Conservation (phyloP, 2,329 filamentous ascomycete genomes). For the Acrodontium crateriforme region DNA sequence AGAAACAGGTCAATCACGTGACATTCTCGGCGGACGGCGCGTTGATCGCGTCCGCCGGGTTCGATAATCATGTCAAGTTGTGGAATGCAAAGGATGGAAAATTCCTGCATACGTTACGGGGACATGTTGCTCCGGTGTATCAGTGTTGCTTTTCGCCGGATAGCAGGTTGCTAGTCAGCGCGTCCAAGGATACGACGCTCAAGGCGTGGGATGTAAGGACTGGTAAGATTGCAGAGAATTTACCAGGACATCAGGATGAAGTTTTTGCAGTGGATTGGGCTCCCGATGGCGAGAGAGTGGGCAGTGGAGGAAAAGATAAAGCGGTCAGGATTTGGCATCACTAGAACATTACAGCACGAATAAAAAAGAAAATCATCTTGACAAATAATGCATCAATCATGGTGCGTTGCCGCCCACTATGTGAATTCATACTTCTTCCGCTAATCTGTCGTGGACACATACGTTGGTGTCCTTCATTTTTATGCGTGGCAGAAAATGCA, state of each 20-base stretch:
- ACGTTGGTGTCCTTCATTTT: no score
- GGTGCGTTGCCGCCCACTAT: no score
- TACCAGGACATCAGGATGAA: constrained; percentile 83
- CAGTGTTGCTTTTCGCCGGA: constrained; percentile 88
- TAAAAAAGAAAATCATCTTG: neutral
- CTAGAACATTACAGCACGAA: constrained; percentile 22
- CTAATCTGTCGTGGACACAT: no score
- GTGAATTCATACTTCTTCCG: no score
- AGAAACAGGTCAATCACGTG: constrained; percentile 94
- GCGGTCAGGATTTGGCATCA: constrained; percentile 51
- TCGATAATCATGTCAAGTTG: constrained; percentile 89
- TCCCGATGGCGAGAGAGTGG: constrained; percentile 75
- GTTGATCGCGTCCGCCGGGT: constrained; percentile 75
- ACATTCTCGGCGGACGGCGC: constrained; percentile 83
- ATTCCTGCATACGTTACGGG: constrained; percentile 77
- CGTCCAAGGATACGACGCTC: constrained; percentile 80
- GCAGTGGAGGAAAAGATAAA: constrained; percentile 88
- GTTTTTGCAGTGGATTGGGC: constrained; percentile 95
- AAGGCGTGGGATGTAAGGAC: constrained; percentile 90
- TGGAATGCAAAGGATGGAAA: constrained; percentile 66
- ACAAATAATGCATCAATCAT: constrained; percentile 1
- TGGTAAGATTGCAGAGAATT: constrained; percentile 66
- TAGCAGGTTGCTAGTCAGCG: constrained; percentile 74
- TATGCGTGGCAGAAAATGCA: no score
- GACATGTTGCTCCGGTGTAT: constrained; percentile 84